Conservation (phyloP, 768 basidiomycete species). For the Kwoniella sp. region DNA sequence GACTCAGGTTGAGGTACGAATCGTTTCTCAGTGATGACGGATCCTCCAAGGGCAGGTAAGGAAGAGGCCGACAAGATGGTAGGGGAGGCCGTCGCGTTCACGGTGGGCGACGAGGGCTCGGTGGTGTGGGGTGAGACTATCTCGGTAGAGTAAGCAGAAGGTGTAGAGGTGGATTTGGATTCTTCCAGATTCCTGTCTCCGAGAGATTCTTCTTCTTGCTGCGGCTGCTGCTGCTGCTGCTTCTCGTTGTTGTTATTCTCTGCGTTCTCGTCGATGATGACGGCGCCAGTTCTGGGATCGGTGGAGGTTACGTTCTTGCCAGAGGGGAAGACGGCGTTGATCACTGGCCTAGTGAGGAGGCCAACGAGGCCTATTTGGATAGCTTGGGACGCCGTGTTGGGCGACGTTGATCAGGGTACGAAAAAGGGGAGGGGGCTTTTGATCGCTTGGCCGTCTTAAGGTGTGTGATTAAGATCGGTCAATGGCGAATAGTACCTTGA, state of each 20-base stretch:
- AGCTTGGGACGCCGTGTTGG: constrained; percentile 50
- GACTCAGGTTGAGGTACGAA: neutral
- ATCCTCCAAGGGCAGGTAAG: constrained; percentile 16
- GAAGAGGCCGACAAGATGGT: constrained; percentile 8
- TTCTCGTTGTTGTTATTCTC: constrained; percentile 13
- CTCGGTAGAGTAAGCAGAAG: constrained; percentile 10
- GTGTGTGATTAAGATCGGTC: neutral
- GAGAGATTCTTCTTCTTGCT: neutral
- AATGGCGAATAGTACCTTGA: too few species aligned
- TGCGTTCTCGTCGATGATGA: constrained; percentile 6
- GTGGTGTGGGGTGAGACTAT: constrained; percentile 31
- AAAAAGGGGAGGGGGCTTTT: neutral
- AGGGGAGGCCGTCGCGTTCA: constrained; percentile 8
- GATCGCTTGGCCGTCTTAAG: neutral
- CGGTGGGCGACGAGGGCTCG: constrained; percentile 34
- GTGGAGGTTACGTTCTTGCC: constrained; percentile 19
- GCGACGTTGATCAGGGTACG: constrained; percentile 13
- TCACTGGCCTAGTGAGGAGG: constrained; percentile 51
- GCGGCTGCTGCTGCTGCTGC: neutral
- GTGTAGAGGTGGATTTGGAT: constrained; percentile 2
- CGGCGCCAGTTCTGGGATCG: neutral
- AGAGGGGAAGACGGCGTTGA: constrained; percentile 50
- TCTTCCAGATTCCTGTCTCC: neutral
- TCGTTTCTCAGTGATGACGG: constrained; percentile 4
- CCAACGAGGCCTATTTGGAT: constrained; percentile 54